Base-by-base conservation (phyloP, 78 protist genomes). In the Chrysochromulina tobinii region DNA sequence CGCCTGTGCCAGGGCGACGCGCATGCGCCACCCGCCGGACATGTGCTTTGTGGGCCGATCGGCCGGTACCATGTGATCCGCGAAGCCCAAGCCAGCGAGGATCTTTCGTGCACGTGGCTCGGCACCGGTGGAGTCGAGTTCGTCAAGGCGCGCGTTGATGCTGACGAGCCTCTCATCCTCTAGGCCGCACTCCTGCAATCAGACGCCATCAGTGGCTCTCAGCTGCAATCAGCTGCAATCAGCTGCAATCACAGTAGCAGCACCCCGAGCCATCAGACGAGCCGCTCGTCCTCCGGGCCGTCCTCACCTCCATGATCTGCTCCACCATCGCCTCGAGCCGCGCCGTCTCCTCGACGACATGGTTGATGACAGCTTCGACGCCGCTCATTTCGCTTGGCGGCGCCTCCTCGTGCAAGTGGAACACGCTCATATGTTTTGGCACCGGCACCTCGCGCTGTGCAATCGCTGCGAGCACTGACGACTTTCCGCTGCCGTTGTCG, bases 51-150 rank as follows among this genome's bases (percentile, higher is more conserved):
- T 58, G 21, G 64, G 3, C 58, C 72, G 50, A 25, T 69, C 64
- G 50, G 17, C 17, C 69, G 69, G 69, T 5, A 64, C 69, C 25
- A 64, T 9, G 69, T 88, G 67, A 84, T 88, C 91, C 51, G 38
- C 91, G 1, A 88, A 88, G 38, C 91, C 91, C 7, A 88, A 84
- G 14, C 91, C 91, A 21, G 12, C 6, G 61, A 87, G 73, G 17
- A 87, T 1, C 38, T 12, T 23, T 25, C 17, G 17, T 3, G 23
- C 73, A 0, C 73, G 23, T 0, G 73, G 23, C 73, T 8, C 73
- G 73, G 7, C 48, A 1, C 8, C 8, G 38, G 73, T 1, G 38
- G 38, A 0, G 23, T 67, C 73, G 38, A 18, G 23, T 0, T 1
- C 38, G n/a, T 11, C 73, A 7, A 67, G 73, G 18, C 38, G 23